Evolutionary conservation across 148 eudicot genomes (phyloP).

Genomic region (Heliosperma pusillum): DNA sequence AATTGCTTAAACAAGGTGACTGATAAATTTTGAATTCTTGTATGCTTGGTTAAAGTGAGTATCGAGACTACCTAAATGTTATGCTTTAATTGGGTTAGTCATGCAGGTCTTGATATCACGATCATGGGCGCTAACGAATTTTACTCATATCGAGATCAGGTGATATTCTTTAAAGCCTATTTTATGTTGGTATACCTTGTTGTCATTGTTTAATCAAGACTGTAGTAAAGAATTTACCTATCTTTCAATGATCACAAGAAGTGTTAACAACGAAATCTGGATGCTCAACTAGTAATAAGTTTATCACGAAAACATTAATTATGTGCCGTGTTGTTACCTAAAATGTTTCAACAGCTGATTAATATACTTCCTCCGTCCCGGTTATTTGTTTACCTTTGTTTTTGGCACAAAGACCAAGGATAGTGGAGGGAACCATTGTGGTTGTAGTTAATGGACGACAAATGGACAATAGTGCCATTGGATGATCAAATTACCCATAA

Average conservation of each 20-base stretch:
- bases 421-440: no score
- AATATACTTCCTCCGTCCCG: no score
- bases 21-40: background rate
- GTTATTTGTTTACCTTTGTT: no score
- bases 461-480: no score
- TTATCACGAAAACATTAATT: background rate
- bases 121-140: conserved; percentile 93
- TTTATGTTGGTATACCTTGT: background rate
- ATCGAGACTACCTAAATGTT: conserved; percentile 17
- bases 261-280: background rate
- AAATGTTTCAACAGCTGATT: background rate
- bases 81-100: conserved; percentile 35
- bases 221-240: conserved; percentile 1
- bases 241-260: background rate
- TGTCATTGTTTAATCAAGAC: background rate
- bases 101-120: conserved; percentile 97
- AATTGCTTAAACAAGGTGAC: conserved; percentile 75
- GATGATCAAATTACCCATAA: no score
- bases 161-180: conserved; percentile 18
- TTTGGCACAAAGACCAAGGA: no score
- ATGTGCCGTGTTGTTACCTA: background rate
- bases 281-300: background rate
- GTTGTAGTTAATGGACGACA: no score
- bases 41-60: conserved; percentile 3
- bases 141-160: conserved; percentile 95